Evolutionary conservation across 2,329 filamentous ascomycete genomes (phyloP), one percentile per base, ranked within the genome.

Genomic region (Xylaria arbuscula): DNA sequence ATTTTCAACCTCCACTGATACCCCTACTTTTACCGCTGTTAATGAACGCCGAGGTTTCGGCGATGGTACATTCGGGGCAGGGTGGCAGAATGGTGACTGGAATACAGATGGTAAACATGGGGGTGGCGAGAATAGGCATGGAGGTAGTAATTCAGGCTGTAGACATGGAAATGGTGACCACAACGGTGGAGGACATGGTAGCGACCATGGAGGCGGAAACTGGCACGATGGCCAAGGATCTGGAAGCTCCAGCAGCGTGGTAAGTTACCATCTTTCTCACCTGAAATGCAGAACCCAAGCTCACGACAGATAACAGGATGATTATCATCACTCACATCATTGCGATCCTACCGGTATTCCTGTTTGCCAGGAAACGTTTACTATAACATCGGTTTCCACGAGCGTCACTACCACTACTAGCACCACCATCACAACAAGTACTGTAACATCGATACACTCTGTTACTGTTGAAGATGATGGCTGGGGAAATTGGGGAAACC

Each of bases 21-120:
- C 40, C 17, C 8, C 47, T 34, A 36, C 22, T 40, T 8, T 4
- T 7, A 9, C 19, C 19, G 17, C 36, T 42, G 24, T 17, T 17
- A 34, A 58, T 34, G 36, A 62, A 22, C 22, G 40, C 13, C 58
- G 66, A 66, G 57, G 66, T 8, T 68, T 58, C 13, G 66, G 57
- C 5, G 13, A 4, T 8, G 40, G 58, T 42, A 51, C 62, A 15
- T 54, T 54, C 48, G 56, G 67, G 54, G 45, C 58, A 65, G 56
- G 56, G 28, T 48, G 60, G 60, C 19, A 22, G 11, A 56, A 50
- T 47, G 50, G 42, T 7, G 47, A 34, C 17, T 24, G 22, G 8
- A n/a, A 64, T 40, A 54, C 40, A 48, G 15, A n/a, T 11, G 24
- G 53, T 15, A 4, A 42, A 19, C 10, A 40, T 8, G 32, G 22